A percentile compares a stretch with the other conserved stretches of the same genome.
phyloP scores from a whole-genome alignment of 768 basidiomycete genomes.

The Polyporus arcularius region DNA sequence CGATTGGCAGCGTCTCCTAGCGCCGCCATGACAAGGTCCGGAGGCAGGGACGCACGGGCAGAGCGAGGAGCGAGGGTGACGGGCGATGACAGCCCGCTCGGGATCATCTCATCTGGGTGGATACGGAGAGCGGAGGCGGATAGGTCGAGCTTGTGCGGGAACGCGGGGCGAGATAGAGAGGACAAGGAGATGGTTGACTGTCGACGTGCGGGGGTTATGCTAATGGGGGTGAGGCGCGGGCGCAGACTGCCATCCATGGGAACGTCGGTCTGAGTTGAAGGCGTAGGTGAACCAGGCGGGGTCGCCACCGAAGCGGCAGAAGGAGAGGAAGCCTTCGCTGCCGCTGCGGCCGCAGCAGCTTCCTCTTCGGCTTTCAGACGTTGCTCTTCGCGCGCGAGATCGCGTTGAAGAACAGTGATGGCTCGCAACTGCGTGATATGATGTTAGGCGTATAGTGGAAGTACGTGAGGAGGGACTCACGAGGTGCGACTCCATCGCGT shows the following conservation, averaged over 20 bases:
- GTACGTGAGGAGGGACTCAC: constrained; percentile 44
- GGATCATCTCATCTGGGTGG: constrained; percentile 60
- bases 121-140: constrained; percentile 69
- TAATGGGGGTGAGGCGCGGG: constrained; percentile 21
- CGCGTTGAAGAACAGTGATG: constrained; percentile 71
- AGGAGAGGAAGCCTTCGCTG: constrained; percentile 36
- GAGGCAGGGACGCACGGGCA: constrained; percentile 53
- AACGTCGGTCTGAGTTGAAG: constrained; percentile 6
- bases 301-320: constrained; percentile 22
- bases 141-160: constrained; percentile 79
- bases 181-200: constrained; percentile 80
- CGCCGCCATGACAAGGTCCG: constrained; percentile 68
- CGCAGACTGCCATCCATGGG: constrained; percentile 10
- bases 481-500: constrained; percentile 71
- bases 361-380: constrained; percentile 48
- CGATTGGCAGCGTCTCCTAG: constrained; percentile 26
- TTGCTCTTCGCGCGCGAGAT: constrained; percentile 62
- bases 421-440: constrained; percentile 55
- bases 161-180: constrained; percentile 69
- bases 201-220: constrained; percentile 44
- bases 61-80: constrained; percentile 83
- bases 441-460: background rate
- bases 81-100: constrained; percentile 69
- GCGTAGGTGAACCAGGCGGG: constrained; percentile 21
- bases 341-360: constrained; percentile 38